Base-by-base conservation (phyloP, 1,139 yeast species). In the Pichia sp. region DNA sequence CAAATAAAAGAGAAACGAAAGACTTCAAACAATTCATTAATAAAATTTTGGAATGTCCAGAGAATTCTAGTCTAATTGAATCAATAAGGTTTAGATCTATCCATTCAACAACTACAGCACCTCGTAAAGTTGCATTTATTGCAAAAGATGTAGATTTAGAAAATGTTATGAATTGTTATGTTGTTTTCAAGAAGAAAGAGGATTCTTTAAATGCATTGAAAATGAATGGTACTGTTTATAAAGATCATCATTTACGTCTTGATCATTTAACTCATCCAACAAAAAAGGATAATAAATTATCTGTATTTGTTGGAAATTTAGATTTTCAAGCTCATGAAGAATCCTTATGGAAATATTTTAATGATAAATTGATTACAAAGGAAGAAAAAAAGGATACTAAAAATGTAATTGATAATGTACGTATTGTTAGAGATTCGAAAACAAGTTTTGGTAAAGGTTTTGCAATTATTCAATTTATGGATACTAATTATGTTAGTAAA, bases 401-500 rank as follows among this genome's bases (percentile, higher is more conserved):
- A 2, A 55, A 53, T 28, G 52, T 56, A 27, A 53, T 94, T 44
- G 96, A 89, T 62, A 82, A 87, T 51, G 97, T 54, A 26, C 78
- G 99, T 62, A 74, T 94, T 43, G 78, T 94, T 31, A 80, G 99
- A 60, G 98, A 94, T 63, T 68, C 95, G 22, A 87, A 87, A 66
- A 92, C 97, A 28, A 92, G 94, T 58, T 71, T 92, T 51, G 99
- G 98, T 55, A 94, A 92, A 67, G 99, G 99, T 4, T 90, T 94
- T 69, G 98, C 96, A 5, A 86, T 89, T 63, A 89, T 94, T 30
- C 97, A 92, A 65, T 94, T 90, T 68, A 76, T 73, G 51, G 96
- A 90, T 64, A 69, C 90, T 26, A 76, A 82, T 48, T 73, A 83
- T 34, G 96, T 94, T 12, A 81, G 83, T 53, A 85, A 86, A 60